A percentile compares a stretch with the other conserved stretches of the same genome.
These are phyloP conservation scores for Didymella arachidicola DNA, from an alignment of 2,329 filamentous ascomycete genomes.

Conservation along the genomic window DNA sequence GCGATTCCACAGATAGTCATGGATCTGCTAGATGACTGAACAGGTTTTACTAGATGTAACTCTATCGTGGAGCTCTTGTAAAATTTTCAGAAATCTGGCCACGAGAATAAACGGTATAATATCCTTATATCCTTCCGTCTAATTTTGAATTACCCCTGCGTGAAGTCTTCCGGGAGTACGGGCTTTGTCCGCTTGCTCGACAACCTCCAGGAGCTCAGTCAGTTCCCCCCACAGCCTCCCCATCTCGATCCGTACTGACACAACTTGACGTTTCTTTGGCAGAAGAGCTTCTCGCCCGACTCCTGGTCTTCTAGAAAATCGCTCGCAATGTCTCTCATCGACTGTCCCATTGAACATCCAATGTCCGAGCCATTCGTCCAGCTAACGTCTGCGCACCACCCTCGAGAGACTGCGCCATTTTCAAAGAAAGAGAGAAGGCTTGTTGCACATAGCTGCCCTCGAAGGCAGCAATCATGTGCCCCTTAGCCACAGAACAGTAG, in stretches of 20 bases:
- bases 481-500: neutral
- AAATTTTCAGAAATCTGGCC: neutral
- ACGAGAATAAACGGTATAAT: too few relatives aligned
- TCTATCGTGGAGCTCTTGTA: neutral
- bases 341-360: neutral
- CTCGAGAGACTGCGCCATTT: neutral
- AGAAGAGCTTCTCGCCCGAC: too few relatives aligned
- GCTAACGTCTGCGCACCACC: neutral
- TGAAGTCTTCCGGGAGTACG: too few relatives aligned
- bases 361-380: neutral
- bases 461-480: neutral
- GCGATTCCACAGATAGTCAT: conserved; percentile 76
- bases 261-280: too few relatives aligned
- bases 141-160: too few relatives aligned
- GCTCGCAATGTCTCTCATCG: too few relatives aligned
- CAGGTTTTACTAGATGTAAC: neutral
- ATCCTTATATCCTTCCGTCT: too few relatives aligned
- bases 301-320: too few relatives aligned
- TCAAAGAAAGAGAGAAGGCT: neutral
- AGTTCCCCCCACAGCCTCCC: too few relatives aligned
- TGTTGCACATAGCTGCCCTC: neutral
- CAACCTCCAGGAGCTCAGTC: too few relatives aligned
- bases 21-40: conserved; percentile 62
- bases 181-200: too few relatives aligned
- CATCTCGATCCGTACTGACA: too few relatives aligned